A percentile compares a stretch with the other conserved stretches of the same genome.
These are phyloP conservation scores for Paulownia fortunei DNA, from an alignment of 257 asterid genomes.

Conservation along the genomic window DNA sequence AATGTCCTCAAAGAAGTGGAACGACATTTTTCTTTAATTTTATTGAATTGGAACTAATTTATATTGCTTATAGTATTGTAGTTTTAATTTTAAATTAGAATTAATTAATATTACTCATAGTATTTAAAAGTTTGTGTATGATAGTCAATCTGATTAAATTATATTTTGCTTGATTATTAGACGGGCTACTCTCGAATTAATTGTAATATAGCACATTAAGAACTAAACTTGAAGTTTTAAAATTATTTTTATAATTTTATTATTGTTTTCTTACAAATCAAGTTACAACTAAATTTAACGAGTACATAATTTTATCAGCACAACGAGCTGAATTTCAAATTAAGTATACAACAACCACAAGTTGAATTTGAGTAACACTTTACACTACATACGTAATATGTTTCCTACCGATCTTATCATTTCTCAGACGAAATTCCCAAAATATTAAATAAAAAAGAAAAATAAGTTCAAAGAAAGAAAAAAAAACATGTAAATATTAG, in stretches of 20 bases:
- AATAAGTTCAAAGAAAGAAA: background rate
- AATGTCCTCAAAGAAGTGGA: background rate
- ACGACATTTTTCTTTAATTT: background rate
- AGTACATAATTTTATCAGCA: too few relatives aligned
- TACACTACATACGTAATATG: background rate
- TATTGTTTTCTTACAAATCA: background rate
- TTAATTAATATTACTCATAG: background rate
- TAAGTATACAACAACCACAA: background rate
- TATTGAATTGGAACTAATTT: background rate
- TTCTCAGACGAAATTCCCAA: background rate
- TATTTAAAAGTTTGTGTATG: background rate
- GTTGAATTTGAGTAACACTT: background rate
- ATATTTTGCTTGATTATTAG: background rate
- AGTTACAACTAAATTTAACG: background rate
- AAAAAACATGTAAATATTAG: background rate
- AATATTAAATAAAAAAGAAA: background rate
- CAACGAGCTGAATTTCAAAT: too few relatives aligned
- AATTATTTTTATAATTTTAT: background rate
- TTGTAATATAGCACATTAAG: background rate
- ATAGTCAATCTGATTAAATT: too few relatives aligned
- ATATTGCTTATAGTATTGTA: background rate
- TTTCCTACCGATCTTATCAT: background rate
- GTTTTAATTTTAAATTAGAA: background rate
- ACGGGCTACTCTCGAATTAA: background rate
- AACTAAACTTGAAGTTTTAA: background rate